Conservation (phyloP, 768 basidiomycete genomes). For the Butyriboletus loyo region DNA sequence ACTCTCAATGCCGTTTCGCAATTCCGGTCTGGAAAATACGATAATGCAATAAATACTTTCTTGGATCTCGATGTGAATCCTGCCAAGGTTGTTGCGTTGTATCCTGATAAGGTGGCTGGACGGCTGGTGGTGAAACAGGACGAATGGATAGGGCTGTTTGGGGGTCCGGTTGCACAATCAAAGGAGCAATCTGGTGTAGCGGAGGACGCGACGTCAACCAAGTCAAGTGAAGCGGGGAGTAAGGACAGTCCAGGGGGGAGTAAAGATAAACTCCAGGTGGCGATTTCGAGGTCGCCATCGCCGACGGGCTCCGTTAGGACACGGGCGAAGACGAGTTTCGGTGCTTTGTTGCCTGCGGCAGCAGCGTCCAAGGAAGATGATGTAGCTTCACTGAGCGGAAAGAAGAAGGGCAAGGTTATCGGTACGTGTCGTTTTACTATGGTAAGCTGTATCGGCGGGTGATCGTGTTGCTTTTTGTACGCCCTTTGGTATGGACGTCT, state of each 20-base stretch:
- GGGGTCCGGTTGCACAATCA: slow-evolving; percentile 50
- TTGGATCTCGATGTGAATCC: slow-evolving; percentile 89
- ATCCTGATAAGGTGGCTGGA: slow-evolving; percentile 78
- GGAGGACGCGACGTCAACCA: slow-evolving; percentile 29
- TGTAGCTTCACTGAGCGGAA: slow-evolving; percentile 47
- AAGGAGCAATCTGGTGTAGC: slow-evolving; percentile 10
- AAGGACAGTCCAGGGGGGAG: slow-evolving; percentile 19
- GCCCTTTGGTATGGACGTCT: background rate
- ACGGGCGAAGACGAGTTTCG: slow-evolving; percentile 54
- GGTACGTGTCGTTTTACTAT: slow-evolving; percentile 31
- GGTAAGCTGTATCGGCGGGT: background rate
- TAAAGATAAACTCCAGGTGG: slow-evolving; percentile 18
- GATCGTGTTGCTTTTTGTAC: background rate
- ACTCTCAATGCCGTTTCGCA: slow-evolving; percentile 76
- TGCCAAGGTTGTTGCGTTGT: slow-evolving; percentile 88
- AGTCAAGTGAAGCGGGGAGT: slow-evolving; percentile 25
- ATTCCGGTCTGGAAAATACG: slow-evolving; percentile 67
- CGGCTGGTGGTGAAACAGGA: slow-evolving; percentile 66
- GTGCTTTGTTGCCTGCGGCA: slow-evolving; percentile 39
- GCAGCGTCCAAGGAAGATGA: slow-evolving; percentile 59
- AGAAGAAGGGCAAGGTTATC: slow-evolving; percentile 30
- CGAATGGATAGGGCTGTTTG: slow-evolving; percentile 80
- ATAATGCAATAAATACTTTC: slow-evolving; percentile 82
- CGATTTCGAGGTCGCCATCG: slow-evolving; percentile 31
- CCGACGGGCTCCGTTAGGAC: slow-evolving; percentile 45